phyloP scores from a whole-genome alignment of 345 rosid species.

The Arabidopsis thaliana region DNA sequence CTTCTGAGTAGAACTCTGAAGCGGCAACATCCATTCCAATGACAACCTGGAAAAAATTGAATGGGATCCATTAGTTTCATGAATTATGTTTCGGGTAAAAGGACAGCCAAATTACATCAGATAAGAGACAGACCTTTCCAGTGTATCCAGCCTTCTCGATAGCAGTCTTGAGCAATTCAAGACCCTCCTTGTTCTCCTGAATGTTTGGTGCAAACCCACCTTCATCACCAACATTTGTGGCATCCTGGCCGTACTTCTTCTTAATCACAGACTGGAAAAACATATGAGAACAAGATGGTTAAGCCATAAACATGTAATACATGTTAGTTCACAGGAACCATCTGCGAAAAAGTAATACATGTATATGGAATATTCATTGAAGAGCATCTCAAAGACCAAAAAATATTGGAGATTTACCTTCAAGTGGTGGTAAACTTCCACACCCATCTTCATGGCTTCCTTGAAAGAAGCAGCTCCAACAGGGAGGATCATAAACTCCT shows the following conservation, averaged over 20 bases:
- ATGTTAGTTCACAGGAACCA: not conserved
- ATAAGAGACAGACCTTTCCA: slow-evolving; percentile 62
- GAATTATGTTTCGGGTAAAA: not conserved
- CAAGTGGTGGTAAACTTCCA: slow-evolving; percentile 90
- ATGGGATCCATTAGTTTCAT: not conserved
- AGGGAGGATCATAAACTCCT: slow-evolving; percentile 99
- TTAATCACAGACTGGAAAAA: slow-evolving; percentile 46
- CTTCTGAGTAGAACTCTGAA: slow-evolving; percentile 82
- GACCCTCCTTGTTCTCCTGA: slow-evolving; percentile 99
- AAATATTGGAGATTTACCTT: slow-evolving; percentile 54
- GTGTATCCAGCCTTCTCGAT: slow-evolving; percentile 94
- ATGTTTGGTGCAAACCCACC: slow-evolving; percentile 99
- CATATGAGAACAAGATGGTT: not conserved
- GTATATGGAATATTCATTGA: not conserved
- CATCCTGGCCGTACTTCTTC: slow-evolving; percentile 96
- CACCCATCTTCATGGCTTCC: slow-evolving; percentile 99
- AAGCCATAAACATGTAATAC: not conserved
- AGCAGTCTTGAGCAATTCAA: slow-evolving; percentile 91
- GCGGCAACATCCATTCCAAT: slow-evolving; percentile 99
- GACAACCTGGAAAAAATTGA: slow-evolving; percentile 67
- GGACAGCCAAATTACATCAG: not conserved
- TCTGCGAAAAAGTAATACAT: not conserved
- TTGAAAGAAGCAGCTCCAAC: slow-evolving; percentile 87
- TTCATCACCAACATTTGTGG: slow-evolving; percentile 98
- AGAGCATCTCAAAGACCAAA: not conserved